phyloP scores from a whole-genome alignment of 768 basidiomycete species.

The Psilocybe cyanescens region DNA sequence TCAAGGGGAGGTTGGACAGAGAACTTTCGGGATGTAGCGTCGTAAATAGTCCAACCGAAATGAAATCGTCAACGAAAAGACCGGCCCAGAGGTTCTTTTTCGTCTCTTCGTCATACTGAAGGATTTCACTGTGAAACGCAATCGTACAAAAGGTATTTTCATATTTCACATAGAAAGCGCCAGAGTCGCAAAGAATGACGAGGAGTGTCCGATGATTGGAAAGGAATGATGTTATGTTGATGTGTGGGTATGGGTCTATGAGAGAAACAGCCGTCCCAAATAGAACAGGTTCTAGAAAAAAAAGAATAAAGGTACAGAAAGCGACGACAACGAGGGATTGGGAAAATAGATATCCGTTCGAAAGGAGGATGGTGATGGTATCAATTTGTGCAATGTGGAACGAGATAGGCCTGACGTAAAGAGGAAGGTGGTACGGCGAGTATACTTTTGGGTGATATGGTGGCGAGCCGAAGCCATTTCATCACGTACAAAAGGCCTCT shows the following conservation, averaged over 20 bases:
- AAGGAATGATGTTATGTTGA: neutral
- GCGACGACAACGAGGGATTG: neutral
- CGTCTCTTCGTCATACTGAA: conserved; percentile 2
- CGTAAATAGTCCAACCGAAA: neutral
- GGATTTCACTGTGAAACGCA: neutral
- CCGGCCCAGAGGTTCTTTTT: neutral
- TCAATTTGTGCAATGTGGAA: conserved; percentile 9
- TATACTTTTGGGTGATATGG: conserved; percentile 14
- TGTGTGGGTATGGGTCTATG: conserved; percentile 8
- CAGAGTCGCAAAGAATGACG: conserved; percentile 12
- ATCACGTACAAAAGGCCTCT: conserved; percentile 1
- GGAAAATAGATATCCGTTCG: conserved; percentile 8
- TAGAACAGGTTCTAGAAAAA: conserved; percentile 12
- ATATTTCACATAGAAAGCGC: conserved; percentile 11
- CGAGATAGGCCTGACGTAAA: conserved; percentile 8
- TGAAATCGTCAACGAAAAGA: neutral
- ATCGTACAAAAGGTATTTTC: neutral
- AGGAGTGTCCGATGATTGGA: conserved; percentile 12
- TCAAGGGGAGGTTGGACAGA: neutral
- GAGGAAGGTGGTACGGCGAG: conserved; percentile 9
- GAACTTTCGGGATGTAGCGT: neutral
- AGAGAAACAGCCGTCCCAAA: conserved; percentile 3
- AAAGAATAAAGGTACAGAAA: conserved; percentile 1
- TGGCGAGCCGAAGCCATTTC: neutral
- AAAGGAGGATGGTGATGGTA: conserved; percentile 12